These are phyloP conservation scores for Aspergillus sclerotiicarbonarius DNA, from an alignment of 495 filamentous ascomycete genomes.

Conservation along the genomic window DNA sequence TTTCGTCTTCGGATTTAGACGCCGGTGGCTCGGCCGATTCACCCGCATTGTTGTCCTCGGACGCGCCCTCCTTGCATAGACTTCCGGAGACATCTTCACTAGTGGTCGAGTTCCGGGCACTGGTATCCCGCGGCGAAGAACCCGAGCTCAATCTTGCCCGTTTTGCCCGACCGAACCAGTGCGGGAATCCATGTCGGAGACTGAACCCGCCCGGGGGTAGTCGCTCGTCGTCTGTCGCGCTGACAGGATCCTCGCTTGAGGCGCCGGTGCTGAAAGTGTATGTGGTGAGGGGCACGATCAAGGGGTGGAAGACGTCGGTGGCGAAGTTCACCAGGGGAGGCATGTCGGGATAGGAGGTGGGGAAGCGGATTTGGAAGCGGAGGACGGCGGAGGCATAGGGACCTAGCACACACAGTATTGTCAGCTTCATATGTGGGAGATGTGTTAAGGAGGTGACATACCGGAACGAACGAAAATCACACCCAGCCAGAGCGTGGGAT, in stretches of 20 bases:
- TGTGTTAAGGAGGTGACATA: conserved; percentile 21
- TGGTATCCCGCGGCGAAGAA: conserved; percentile 38
- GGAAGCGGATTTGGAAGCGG: conserved; percentile 87
- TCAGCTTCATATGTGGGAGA: not conserved
- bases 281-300: conserved; percentile 85
- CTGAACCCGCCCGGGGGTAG: conserved; percentile 86
- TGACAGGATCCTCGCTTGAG: conserved; percentile 66
- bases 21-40: conserved; percentile 2
- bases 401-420: conserved; percentile 45
- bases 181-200: conserved; percentile 82
- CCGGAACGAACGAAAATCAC: conserved; percentile 88
- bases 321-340: conserved; percentile 84
- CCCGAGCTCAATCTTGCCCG: conserved; percentile 31
- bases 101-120: conserved; percentile 22
- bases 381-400: conserved; percentile 86
- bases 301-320: conserved; percentile 91
- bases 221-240: conserved; percentile 75
- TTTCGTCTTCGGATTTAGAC: conserved; percentile 6
- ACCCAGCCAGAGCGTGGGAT: conserved; percentile 81
- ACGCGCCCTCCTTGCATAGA: not conserved
- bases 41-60: not conserved
- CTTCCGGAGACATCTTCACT: not conserved
- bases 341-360: conserved; percentile 70
- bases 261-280: conserved; percentile 82
- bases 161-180: conserved; percentile 67